phyloP scores from a whole-genome alignment of 75 land plant species.

The Cunninghamia lanceolata region DNA sequence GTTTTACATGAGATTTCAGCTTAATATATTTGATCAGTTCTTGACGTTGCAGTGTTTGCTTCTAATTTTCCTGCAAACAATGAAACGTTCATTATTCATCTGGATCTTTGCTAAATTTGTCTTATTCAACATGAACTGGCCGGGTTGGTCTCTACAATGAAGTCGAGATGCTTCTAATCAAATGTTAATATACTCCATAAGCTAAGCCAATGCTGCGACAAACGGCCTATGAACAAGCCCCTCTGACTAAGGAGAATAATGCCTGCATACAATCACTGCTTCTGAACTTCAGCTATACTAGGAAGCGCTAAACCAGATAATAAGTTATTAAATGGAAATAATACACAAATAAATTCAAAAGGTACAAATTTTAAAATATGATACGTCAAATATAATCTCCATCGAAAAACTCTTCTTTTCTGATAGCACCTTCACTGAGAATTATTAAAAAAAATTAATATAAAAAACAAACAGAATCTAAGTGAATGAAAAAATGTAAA shows the following conservation, averaged over 20 bases:
- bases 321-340: not conserved
- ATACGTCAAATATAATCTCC: too few relatives aligned
- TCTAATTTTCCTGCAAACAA: not conserved
- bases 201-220: not conserved
- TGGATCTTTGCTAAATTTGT: not conserved
- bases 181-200: not conserved
- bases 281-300: not conserved
- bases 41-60: not conserved
- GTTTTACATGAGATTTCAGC: too few relatives aligned
- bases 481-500: not conserved
- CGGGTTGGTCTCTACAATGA: not conserved
- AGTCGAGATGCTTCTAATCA: not conserved
- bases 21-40: too few relatives aligned
- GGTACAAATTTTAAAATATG: not conserved
- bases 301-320: not conserved
- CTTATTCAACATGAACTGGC: not conserved
- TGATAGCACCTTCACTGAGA: not conserved
- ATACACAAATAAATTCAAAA: not conserved
- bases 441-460: not conserved
- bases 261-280: not conserved
- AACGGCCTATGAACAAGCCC: not conserved
- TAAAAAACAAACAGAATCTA: not conserved
- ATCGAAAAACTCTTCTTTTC: not conserved
- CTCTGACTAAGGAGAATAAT: not conserved
- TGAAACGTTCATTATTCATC: not conserved